These are phyloP conservation scores for Camellia lanceoleosa DNA, from an alignment of 148 eudicot genomes.

Conservation along the genomic window DNA sequence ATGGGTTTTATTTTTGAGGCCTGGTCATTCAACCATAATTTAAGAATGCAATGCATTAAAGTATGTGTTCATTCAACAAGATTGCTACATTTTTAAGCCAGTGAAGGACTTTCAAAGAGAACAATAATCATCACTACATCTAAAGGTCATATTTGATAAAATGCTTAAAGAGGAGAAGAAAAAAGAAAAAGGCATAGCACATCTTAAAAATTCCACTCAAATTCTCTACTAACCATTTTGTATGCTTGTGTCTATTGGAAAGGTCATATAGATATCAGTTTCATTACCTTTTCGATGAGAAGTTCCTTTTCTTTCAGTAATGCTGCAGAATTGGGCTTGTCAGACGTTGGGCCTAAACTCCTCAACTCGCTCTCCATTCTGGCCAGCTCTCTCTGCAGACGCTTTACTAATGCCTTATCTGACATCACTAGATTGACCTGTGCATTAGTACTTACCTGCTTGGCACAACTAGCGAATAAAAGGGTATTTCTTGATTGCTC, in stretches of 20 bases:
- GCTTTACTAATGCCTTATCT: slow-evolving; percentile 91
- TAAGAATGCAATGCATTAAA: neutral
- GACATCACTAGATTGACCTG: slow-evolving; percentile 90
- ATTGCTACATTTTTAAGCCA: neutral
- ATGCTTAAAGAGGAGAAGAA: neutral
- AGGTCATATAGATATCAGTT: neutral
- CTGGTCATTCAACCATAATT: neutral
- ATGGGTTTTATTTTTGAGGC: neutral
- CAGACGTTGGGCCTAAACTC: slow-evolving; percentile 33
- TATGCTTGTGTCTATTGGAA: neutral
- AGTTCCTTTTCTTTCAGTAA: slow-evolving; percentile 65
- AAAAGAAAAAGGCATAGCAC: neutral
- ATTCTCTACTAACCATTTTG: neutral
- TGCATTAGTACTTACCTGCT: slow-evolving; percentile 75
- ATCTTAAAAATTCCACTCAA: neutral
- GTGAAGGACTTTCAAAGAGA: neutral
- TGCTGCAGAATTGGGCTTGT: slow-evolving; percentile 38
- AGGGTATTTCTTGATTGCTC: slow-evolving; percentile 96
- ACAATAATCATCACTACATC: neutral
- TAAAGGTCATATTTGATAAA: neutral
- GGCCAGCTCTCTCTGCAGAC: slow-evolving; percentile 67
- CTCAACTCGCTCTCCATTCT: slow-evolving; percentile 68
- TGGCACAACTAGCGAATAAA: slow-evolving; percentile 86
- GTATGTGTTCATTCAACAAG: neutral
- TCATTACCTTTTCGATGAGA: slow-evolving; percentile 77